These are phyloP conservation scores for Mycena leptocephala DNA, from an alignment of 768 basidiomycete genomes.

Conservation along the genomic window DNA sequence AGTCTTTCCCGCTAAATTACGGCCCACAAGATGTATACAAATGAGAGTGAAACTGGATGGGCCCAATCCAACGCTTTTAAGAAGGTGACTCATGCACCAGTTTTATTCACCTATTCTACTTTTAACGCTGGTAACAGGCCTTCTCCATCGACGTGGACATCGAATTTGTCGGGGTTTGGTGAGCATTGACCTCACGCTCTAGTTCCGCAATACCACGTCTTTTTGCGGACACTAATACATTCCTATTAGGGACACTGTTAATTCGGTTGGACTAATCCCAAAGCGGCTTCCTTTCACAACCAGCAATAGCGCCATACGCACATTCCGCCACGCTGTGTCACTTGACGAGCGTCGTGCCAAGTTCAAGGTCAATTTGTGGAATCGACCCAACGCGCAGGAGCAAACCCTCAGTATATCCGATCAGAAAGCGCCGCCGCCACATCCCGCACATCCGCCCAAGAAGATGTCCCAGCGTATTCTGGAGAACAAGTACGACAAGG, in stretches of 20 bases:
- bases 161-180: conserved; percentile 72
- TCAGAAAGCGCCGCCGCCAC: conserved; percentile 3
- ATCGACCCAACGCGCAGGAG: conserved; percentile 49
- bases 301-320: conserved; percentile 60
- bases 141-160: conserved; percentile 62
- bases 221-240: conserved; percentile 3
- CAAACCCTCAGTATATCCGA: conserved; percentile 45
- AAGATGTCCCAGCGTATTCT: conserved; percentile 27
- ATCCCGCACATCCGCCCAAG: conserved; percentile 15
- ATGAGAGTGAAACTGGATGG: conserved; percentile 43
- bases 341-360: conserved; percentile 70
- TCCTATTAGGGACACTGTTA: conserved; percentile 67
- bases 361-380: conserved; percentile 65
- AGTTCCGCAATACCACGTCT: background rate
- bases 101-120: background rate
- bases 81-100: conserved; percentile 26
- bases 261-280: conserved; percentile 64
- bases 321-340: conserved; percentile 70
- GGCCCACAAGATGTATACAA: background rate
- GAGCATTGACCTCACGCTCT: conserved; percentile 23
- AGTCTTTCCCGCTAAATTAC: background rate
- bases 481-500: conserved; percentile 47
- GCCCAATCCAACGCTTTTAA: conserved; percentile 57
- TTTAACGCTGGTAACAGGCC: conserved; percentile 34
- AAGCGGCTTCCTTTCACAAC: conserved; percentile 64